Evolutionary conservation across 257 asterid species (phyloP).

Genomic region (Euphrasia confusa): DNA sequence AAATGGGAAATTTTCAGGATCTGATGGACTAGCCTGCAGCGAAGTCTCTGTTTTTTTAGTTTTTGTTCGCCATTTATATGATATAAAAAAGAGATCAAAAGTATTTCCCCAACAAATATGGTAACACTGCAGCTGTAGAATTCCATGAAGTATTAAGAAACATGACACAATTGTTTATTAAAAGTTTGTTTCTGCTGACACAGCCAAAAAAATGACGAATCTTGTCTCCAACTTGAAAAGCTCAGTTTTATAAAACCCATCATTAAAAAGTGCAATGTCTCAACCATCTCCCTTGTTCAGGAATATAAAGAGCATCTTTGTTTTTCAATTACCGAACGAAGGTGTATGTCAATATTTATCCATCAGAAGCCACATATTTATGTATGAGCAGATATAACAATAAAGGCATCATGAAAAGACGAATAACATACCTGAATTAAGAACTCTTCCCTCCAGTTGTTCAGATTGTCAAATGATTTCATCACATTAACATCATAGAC

Average conservation of each 20-base stretch:
- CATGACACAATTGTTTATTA: background rate
- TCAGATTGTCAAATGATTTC: constrained; percentile 92
- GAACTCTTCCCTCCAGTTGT: constrained; percentile 97
- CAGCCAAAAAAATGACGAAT: background rate
- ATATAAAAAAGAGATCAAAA: background rate
- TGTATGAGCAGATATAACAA: background rate
- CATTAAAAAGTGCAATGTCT: no score
- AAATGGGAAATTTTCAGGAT: constrained; percentile 96
- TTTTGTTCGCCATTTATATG: constrained; percentile 7
- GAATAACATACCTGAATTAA: constrained; percentile 68
- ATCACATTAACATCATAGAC: constrained; percentile 88
- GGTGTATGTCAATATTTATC: background rate
- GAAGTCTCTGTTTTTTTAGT: constrained; percentile 11
- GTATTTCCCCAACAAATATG: background rate
- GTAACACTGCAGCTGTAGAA: background rate
- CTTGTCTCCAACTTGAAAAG: background rate
- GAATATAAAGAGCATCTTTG: background rate
- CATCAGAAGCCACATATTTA: constrained; percentile 13
- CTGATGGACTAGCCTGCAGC: constrained; percentile 95
- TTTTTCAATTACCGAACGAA: background rate
- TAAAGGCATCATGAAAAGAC: background rate
- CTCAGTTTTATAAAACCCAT: background rate
- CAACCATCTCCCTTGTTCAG: background rate
- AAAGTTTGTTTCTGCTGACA: constrained; percentile 9
- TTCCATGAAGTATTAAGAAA: constrained; percentile 1